Conservation (phyloP, 1,284 basidiomycete species). For the Trametes pubescens region DNA sequence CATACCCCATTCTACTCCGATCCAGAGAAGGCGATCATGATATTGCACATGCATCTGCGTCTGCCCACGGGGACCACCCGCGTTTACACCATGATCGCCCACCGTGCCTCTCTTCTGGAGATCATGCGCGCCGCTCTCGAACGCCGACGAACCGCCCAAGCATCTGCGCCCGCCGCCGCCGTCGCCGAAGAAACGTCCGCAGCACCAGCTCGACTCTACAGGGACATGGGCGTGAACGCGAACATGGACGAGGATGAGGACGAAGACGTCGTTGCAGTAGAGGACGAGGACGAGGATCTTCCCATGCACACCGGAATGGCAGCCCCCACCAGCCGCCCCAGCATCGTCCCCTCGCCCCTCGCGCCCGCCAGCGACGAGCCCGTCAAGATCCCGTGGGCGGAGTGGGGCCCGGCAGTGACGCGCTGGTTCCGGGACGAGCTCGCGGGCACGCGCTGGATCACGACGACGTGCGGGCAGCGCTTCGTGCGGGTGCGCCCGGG, state of each 20-base stretch:
- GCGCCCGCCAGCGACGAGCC: too few species aligned
- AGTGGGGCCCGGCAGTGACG: slow-evolving; percentile 53
- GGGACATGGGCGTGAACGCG: neutral
- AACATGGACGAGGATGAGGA: neutral
- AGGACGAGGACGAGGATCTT: neutral
- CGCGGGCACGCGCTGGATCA: slow-evolving; percentile 56
- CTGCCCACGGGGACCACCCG: slow-evolving; percentile 15
- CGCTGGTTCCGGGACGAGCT: slow-evolving; percentile 52
- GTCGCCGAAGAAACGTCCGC: neutral
- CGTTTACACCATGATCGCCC: slow-evolving; percentile 50
- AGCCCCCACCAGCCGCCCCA: too few species aligned
- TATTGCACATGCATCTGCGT: slow-evolving; percentile 47
- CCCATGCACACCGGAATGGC: neutral
- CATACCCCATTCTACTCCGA: slow-evolving; percentile 43
- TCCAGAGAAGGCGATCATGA: slow-evolving; percentile 47
- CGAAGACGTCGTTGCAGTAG: neutral
- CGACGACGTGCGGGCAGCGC: slow-evolving; percentile 56
- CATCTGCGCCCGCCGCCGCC: neutral
- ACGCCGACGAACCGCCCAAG: slow-evolving; percentile 2
- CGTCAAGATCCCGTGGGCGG: slow-evolving; percentile 44
- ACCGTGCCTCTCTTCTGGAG: slow-evolving; percentile 46
- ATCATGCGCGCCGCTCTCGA: slow-evolving; percentile 10
- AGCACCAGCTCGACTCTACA: neutral
- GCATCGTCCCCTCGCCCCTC: too few species aligned
- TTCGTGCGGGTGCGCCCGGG: slow-evolving; percentile 42